Base-by-base conservation (phyloP, 2,329 filamentous ascomycete species). In the Trichoderma sp. region DNA sequence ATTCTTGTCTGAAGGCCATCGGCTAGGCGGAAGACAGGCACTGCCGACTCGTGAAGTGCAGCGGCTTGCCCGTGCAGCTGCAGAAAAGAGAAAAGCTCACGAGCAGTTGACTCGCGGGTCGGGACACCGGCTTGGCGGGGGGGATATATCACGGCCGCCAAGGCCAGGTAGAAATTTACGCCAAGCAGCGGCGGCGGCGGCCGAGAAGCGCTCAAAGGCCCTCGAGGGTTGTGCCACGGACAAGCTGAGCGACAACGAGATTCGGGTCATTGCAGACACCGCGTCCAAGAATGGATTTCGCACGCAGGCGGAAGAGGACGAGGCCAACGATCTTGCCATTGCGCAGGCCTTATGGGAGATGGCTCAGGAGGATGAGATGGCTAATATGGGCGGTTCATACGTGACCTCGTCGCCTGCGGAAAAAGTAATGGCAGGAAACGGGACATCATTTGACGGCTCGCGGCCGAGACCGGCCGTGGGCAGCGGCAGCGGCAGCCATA, bases 311-410 rank as follows among this genome's bases (percentile, higher is more conserved):
- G 92, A 96, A 71, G 92, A 96, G 76, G 93, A 97, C 66, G 90
- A 93, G 72, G 94, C 93, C 4, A 96, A 97, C 73, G 92, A 97
- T 67, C 84, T 87, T 27, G 94, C 94, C 5, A 97, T 97, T 69
- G 89, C 93, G 64, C 89, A 94, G 74, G 93, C 93, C 0, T 82
- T 96, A 35, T 93, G 92, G 81, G 94, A 97, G 74, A 82, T 97
- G 19, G 90, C 95, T 29, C 91, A 96, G 75, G 89, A 97, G 75
- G 72, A 67, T n/a, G 64, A 69, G 29, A 63, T 35, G 19, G 10
- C 48, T 15, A 60, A 42, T n/a, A 3, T 27, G n/a, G 29, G 39
- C 19, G 58, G 64, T 17, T 68, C 35, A 45, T 52, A 65, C 12
- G 22, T 45, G n/a, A 50, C 42, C 19, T 4, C 67, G 7, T 58